These are phyloP conservation scores for Cylindrodendrum hubeiense DNA, from an alignment of 2,329 filamentous ascomycete genomes.

Conservation along the genomic window DNA sequence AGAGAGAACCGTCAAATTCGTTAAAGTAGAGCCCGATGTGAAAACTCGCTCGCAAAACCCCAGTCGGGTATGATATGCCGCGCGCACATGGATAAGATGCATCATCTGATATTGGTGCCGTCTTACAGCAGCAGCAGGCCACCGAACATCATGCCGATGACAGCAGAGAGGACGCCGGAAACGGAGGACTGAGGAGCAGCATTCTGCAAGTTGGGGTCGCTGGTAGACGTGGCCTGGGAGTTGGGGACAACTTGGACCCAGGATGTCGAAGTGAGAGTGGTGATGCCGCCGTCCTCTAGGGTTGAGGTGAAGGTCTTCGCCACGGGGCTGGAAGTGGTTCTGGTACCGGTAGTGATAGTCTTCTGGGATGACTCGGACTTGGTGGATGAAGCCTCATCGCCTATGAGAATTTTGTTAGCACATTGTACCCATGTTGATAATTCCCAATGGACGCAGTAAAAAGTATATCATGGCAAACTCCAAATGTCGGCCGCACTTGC, in stretches of 20 bases:
- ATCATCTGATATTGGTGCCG: neutral
- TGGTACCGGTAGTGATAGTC: conserved; percentile 50
- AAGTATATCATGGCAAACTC: conserved; percentile 22
- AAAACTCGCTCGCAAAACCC: conserved; percentile 13
- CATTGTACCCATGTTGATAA: neutral
- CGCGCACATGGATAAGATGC: neutral
- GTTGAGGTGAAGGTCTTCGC: conserved; percentile 60
- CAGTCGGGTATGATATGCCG: neutral
- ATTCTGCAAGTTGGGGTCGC: conserved; percentile 54
- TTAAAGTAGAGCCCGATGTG: conserved; percentile 31
- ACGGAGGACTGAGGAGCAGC: conserved; percentile 44
- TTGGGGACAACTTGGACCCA: conserved; percentile 59
- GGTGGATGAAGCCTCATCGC: conserved; percentile 36
- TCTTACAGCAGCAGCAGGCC: conserved; percentile 46
- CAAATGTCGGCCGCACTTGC: conserved; percentile 40
- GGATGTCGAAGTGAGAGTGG: conserved; percentile 62
- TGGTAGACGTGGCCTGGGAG: conserved; percentile 42
- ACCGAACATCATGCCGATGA: conserved; percentile 45
- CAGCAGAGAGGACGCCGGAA: conserved; percentile 41
- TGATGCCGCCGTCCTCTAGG: conserved; percentile 57
- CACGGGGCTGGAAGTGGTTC: conserved; percentile 52
- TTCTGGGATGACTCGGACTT: conserved; percentile 38
- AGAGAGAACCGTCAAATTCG: conserved; percentile 44
- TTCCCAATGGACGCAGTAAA: neutral
- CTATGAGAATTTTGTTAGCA: conserved; percentile 25